Conservation (phyloP, 805 yeast species). For the Kodamaea restingae region DNA sequence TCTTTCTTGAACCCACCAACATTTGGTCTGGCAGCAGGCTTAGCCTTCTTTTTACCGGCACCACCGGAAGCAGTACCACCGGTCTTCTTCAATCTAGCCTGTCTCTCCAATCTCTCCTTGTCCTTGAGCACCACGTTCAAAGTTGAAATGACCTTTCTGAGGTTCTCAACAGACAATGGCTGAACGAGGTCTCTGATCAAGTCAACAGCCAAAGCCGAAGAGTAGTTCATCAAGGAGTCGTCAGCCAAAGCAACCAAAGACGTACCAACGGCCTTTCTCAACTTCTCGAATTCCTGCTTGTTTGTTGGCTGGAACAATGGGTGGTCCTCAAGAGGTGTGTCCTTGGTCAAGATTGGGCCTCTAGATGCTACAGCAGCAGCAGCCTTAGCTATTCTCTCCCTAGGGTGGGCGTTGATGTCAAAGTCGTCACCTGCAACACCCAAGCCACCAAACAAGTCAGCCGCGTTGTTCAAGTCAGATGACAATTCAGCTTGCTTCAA, state of each 20-base stretch:
- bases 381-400: constrained; percentile 47
- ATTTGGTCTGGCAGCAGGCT: constrained; percentile 65
- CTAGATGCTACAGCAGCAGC: constrained; percentile 35
- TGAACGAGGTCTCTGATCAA: constrained; percentile 77
- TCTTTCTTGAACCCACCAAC: constrained; percentile 60
- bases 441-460: constrained; percentile 79
- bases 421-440: constrained; percentile 42
- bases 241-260: constrained; percentile 58
- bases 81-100: constrained; percentile 71
- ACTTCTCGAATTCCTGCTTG: constrained; percentile 69
- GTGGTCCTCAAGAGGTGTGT: constrained; percentile 61
- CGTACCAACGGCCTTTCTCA: constrained; percentile 67
- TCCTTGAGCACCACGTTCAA: constrained; percentile 76
- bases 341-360: constrained; percentile 42
- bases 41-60: constrained; percentile 93
- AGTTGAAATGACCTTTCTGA: constrained; percentile 82
- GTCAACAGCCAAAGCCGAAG: constrained; percentile 76
- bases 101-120: constrained; percentile 87
- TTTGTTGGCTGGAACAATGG: constrained; percentile 83
- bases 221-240: constrained; percentile 61
- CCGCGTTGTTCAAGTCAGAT: constrained; percentile 88
- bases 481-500: constrained; percentile 75
- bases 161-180: constrained; percentile 77
- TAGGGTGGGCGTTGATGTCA: constrained; percentile 47
- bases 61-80: constrained; percentile 90